These are phyloP conservation scores for Apophysomyces trapeziformis DNA, from an alignment of 371 early-diverging fungal species.

Conservation along the genomic window DNA sequence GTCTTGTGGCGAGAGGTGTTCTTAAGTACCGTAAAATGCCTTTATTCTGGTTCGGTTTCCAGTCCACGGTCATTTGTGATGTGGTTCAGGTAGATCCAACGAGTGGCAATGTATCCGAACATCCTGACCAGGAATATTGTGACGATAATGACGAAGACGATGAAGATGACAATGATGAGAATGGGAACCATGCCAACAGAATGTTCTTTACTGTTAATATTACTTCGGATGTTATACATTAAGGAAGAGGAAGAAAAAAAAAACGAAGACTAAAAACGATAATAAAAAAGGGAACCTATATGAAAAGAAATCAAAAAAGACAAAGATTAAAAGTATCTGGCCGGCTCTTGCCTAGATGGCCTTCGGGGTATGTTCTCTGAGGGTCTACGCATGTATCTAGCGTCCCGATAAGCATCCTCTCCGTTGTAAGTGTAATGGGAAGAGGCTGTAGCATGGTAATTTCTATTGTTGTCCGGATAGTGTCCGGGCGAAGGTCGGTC, in stretches of 20 bases:
- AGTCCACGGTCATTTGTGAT: slow-evolving; percentile 37
- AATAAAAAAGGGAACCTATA: not conserved
- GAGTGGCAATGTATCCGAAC: slow-evolving; percentile 31
- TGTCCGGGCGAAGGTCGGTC: not conserved
- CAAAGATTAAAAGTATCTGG: slow-evolving; percentile 4
- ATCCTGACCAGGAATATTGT: slow-evolving; percentile 37
- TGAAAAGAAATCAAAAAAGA: not conserved
- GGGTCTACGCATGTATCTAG: not conserved
- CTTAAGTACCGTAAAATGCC: slow-evolving; percentile 51
- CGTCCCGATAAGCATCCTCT: not conserved
- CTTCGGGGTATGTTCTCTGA: slow-evolving; percentile 3
- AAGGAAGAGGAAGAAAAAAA: slow-evolving; percentile 1
- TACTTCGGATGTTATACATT: not conserved
- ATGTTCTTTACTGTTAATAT: not conserved
- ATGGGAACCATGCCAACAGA: not conserved
- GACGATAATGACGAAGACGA: slow-evolving; percentile 7
- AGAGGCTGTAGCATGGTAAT: not conserved
- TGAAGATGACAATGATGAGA: not conserved
- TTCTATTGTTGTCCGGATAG: not conserved
- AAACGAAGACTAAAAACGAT: no score
- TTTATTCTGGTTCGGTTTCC: slow-evolving; percentile 20
- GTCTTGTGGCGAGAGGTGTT: slow-evolving; percentile 60
- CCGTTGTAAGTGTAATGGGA: not conserved
- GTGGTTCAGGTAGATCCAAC: slow-evolving; percentile 38
- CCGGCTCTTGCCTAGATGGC: not conserved